Conservation (phyloP, 345 rosid genomes). For the Trapa bicornis region DNA sequence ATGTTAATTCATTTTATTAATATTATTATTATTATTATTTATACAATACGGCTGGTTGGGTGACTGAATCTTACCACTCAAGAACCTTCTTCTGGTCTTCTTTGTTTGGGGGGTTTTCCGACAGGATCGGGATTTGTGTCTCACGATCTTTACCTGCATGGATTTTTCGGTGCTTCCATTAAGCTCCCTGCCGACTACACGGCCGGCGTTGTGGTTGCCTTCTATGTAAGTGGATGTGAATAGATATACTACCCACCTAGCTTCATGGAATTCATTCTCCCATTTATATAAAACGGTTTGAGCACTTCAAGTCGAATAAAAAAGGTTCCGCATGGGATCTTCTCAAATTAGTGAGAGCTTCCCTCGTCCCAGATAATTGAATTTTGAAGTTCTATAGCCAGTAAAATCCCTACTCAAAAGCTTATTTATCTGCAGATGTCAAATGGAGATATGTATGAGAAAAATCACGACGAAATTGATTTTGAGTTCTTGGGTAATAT, state of each 20-base stretch:
- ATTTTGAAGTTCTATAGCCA: no score
- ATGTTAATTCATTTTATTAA: not conserved
- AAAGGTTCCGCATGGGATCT: no score
- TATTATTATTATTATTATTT: no score
- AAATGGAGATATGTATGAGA: conserved; percentile 84
- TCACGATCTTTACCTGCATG: conserved; percentile 84
- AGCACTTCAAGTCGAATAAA: no score
- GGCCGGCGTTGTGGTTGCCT: conserved; percentile 97
- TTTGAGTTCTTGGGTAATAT: conserved; percentile 97
- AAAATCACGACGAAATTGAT: conserved; percentile 96
- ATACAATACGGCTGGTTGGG: not conserved
- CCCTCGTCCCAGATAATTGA: no score
- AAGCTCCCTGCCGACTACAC: conserved; percentile 94
- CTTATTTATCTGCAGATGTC: conserved; percentile 48
- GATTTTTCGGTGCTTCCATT: conserved; percentile 85
- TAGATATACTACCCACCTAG: not conserved
- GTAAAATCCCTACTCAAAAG: no score
- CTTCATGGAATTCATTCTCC: not conserved
- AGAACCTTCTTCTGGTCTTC: not conserved
- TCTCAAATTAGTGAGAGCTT: no score
- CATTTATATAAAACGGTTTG: not conserved
- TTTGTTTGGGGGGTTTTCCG: not conserved
- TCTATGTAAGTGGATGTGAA: conserved; percentile 52
- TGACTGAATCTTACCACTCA: not conserved
- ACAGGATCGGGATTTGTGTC: conserved; percentile 98